Evolutionary conservation across 2,329 filamentous ascomycete genomes (phyloP).

Genomic region (Neopestalotiopsis clavispora): DNA sequence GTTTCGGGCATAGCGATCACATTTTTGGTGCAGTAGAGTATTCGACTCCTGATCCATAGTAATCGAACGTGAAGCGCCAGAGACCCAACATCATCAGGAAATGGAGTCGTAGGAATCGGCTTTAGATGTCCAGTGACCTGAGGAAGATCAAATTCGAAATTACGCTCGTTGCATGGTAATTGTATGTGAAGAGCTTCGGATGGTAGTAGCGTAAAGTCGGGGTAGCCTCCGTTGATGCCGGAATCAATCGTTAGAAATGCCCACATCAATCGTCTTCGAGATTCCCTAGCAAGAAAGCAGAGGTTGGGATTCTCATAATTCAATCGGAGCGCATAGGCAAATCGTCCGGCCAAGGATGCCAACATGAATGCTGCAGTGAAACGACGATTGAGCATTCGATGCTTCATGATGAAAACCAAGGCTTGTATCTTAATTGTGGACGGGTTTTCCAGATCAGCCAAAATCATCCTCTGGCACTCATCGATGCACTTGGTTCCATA

Average conservation of each 20-base stretch:
- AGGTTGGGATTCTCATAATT: slow-evolving; percentile 53
- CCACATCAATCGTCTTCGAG: slow-evolving; percentile 51
- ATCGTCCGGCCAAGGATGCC: slow-evolving; percentile 49
- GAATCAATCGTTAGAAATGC: slow-evolving; percentile 50
- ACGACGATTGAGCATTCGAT: slow-evolving; percentile 49
- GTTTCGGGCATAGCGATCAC: slow-evolving; percentile 46
- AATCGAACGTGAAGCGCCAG: slow-evolving; percentile 62
- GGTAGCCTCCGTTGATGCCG: slow-evolving; percentile 46
- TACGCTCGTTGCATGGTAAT: slow-evolving; percentile 54
- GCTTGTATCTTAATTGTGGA: slow-evolving; percentile 60
- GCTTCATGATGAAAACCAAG: slow-evolving; percentile 51
- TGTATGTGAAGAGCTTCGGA: slow-evolving; percentile 47
- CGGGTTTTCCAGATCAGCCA: slow-evolving; percentile 58
- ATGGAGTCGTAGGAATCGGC: slow-evolving; percentile 47
- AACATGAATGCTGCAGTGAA: slow-evolving; percentile 55
- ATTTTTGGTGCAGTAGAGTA: slow-evolving; percentile 58
- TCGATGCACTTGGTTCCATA: slow-evolving; percentile 60
- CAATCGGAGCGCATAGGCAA: slow-evolving; percentile 53
- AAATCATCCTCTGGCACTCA: slow-evolving; percentile 57
- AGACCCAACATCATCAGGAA: slow-evolving; percentile 59
- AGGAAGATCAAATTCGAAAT: slow-evolving; percentile 62
- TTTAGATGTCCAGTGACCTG: slow-evolving; percentile 55
- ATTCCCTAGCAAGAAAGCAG: slow-evolving; percentile 49
- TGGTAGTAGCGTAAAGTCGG: slow-evolving; percentile 50
- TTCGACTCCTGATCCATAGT: slow-evolving; percentile 58